Base-by-base conservation (phyloP, 1,284 basidiomycete genomes). In the Moniliella sp. region DNA sequence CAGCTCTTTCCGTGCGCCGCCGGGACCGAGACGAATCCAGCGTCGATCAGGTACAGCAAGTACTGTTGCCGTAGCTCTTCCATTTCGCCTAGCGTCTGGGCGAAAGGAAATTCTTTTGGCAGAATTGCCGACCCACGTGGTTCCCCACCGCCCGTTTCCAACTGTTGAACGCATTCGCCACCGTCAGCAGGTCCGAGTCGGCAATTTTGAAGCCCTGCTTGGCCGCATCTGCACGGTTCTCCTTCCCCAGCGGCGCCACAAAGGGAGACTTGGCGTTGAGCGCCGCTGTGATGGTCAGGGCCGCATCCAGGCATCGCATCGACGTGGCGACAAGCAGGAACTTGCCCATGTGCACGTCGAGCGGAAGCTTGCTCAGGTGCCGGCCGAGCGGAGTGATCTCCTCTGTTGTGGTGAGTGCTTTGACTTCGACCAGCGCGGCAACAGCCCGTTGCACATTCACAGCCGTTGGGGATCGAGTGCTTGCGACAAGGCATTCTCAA, bases 11-110 rank as follows among this genome's bases (percentile, higher is more conserved):
- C 76, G 65, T 47, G 81, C 71, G 2, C 65, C 64, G 14, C 64
- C 31, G 78, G 74, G 7, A 75, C 76, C 27, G 67, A 66, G 32
- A 94, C 75, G 57, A 94, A 84, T 0, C 72, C 71, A 2, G 83
- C 78, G 57, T 94, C 88, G 12, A 91, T 70, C 19, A 94, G 65
- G 43, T 69, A 69, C 5, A 62, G 61, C 44, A 94, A 67, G 46
- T 91, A 78, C 60, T 94, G 88, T 52, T 91, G 83, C 4, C 88
- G 74, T 17, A 97, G 68, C 55, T 97, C 91, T 58, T 97, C 91
- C 30, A 97, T 91, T 60, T 93, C 83, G 60, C 83, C 75, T 35
- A 99, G 64, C 50, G 83, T 93, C 73, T 86, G 61, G 82, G 74
- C 44, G 82, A 88, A 21, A 94, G 66, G 56, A 74, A 91, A 61